These are phyloP conservation scores for Cocos nucifera DNA, from an alignment of 176 grass and related monocot genomes.

Conservation along the genomic window DNA sequence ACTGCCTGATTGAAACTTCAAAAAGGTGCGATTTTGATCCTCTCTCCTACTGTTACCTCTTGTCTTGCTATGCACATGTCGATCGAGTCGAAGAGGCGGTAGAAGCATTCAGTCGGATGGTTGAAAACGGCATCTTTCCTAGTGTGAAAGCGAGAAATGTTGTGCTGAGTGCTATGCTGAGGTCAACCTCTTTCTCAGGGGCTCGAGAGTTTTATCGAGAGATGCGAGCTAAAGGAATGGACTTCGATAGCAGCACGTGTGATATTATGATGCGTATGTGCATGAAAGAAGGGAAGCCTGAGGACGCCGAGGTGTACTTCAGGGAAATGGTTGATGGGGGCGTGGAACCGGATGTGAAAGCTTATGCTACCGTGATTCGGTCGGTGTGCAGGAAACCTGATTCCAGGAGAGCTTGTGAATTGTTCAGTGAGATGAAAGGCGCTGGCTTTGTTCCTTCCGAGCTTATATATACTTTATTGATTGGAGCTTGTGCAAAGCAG, in stretches of 20 bases:
- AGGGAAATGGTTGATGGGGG: conserved; percentile 40
- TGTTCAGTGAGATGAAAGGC: conserved; percentile 39
- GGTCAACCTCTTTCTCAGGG: conserved; percentile 20
- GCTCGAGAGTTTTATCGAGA: conserved; percentile 33
- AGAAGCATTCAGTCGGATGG: conserved; percentile 41
- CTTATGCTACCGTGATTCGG: conserved; percentile 23
- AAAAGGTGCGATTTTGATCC: conserved; percentile 14
- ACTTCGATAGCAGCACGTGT: conserved; percentile 34
- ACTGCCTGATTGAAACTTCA: conserved; percentile 15
- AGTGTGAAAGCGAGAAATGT: conserved; percentile 35
- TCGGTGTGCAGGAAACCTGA: conserved; percentile 43
- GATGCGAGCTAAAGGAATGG: conserved; percentile 39
- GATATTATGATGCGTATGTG: conserved; percentile 48
- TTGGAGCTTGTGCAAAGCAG: conserved; percentile 41
- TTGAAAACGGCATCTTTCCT: conserved; percentile 20
- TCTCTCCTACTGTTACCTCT: conserved; percentile 9
- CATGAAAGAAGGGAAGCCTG: conserved; percentile 31
- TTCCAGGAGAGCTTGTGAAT: conserved; percentile 17
- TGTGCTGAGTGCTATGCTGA: conserved; percentile 32
- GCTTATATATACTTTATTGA: conserved; percentile 29
- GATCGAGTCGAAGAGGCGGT: conserved; percentile 10
- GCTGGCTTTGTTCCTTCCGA: conserved; percentile 29
- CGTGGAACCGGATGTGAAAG: conserved; percentile 25
- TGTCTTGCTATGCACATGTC: conserved; percentile 28
- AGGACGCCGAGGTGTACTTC: conserved; percentile 45